A percentile compares a stretch with the other conserved stretches of the same genome.
Conservation (phyloP, 768 basidiomycete genomes). For the Naganishia antarctica region DNA sequence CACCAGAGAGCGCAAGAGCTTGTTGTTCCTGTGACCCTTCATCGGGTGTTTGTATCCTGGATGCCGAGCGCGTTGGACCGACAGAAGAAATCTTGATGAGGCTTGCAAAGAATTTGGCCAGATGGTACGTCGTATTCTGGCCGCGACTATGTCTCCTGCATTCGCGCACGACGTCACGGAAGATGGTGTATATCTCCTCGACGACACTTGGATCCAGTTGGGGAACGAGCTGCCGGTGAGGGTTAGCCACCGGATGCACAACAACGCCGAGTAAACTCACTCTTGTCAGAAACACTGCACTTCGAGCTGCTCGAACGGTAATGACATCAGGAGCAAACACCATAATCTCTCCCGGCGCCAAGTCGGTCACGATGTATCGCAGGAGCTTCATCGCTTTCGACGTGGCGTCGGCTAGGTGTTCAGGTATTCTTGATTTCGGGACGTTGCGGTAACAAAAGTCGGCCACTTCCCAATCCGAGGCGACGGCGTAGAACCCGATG, state of each 20-base stretch:
- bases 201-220: conserved; percentile 18
- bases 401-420: background rate
- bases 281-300: conserved; percentile 25
- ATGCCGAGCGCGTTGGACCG: conserved; percentile 22
- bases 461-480: conserved; percentile 23
- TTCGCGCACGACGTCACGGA: conserved; percentile 23
- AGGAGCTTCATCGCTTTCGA: conserved; percentile 23
- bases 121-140: conserved; percentile 26
- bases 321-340: conserved; percentile 24
- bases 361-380: conserved; percentile 27
- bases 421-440: conserved; percentile 20
- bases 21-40: background rate
- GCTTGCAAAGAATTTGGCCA: conserved; percentile 28
- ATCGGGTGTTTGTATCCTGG: conserved; percentile 12
- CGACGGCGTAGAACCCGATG: conserved; percentile 26
- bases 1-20: background rate
- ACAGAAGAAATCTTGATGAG: conserved; percentile 24
- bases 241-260: background rate
- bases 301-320: conserved; percentile 22
- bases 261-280: conserved; percentile 11
- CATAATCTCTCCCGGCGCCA: conserved; percentile 25
- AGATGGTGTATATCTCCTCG: conserved; percentile 22
- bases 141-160: conserved; percentile 23
- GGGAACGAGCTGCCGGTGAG: background rate
- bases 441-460: conserved; percentile 18